Percentiles rank a stretch among this genome's conserved stretches.
These are phyloP conservation scores for Salmacisia buchloeana DNA, from an alignment of 1,284 basidiomycete species.

Conservation along the genomic window DNA sequence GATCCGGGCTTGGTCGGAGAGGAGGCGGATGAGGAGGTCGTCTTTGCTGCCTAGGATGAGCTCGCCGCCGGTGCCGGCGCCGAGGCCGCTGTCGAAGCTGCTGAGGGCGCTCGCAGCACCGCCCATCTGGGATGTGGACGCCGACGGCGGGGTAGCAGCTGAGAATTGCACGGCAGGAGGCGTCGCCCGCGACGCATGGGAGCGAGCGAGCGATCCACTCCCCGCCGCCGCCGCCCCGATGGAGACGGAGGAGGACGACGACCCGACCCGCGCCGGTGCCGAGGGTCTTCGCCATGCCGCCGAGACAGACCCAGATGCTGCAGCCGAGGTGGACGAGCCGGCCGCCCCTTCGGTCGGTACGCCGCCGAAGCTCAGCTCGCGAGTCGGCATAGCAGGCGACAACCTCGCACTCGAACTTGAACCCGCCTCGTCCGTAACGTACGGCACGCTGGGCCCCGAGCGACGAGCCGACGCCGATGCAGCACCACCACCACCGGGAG, in stretches of 20 bases:
- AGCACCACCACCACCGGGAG: no score
- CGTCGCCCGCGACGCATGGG: neutral
- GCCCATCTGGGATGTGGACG: neutral
- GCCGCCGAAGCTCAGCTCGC: no score
- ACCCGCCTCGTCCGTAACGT: no score
- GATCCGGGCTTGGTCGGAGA: conserved; percentile 29
- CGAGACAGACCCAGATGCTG: no score
- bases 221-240: no score
- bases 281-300: neutral
- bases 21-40: conserved; percentile 25
- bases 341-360: neutral
- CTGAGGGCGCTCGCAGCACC: neutral
- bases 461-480: no score
- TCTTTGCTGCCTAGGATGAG: conserved; percentile 6
- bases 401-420: no score
- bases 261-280: neutral
- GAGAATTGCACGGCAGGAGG: neutral
- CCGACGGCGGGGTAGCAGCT: neutral
- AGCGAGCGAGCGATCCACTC: no score
- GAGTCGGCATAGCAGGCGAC: no score
- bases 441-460: no score
- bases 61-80: neutral
- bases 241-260: neutral
- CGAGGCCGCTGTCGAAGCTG: neutral
- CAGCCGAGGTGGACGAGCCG: neutral